Evolutionary conservation across 441 rosid genomes (phyloP), one percentile per base, ranked within the genome.

Genomic region (Raphanus hybrid): DNA sequence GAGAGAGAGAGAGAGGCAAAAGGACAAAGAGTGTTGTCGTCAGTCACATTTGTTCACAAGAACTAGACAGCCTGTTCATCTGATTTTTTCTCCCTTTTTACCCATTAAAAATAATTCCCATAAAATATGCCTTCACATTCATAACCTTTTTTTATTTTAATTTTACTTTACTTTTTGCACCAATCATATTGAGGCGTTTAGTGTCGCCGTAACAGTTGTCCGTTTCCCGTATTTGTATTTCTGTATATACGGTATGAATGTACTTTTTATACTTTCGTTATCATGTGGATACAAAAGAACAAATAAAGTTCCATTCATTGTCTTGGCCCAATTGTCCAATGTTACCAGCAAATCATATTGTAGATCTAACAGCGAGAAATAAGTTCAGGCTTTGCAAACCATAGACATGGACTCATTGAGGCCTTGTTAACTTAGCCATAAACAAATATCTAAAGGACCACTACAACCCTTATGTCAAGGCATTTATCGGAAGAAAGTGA

Each of bases 21-120:
- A 80, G 72, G 76, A 70, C 76, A 75, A 67, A 75, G 73, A 75
- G 82, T 70, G 76, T 75, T 80, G 82, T 80, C 76, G 76, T 66
- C 80, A 75, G 79, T 79, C 75, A 52, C 77, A 78, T 78, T 78
- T 78, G 78, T 73, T 74, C 79, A 70, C 82, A 68, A 79, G 23
- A 70, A 64, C 29, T 43, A 75, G 67, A 80, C 80, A 80, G 82
- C 80, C 82, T 80, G 80, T 80, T 79, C 78, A 43, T 79, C 79
- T 79, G 71, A 20, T 75, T 45, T 70, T 75, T 80, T 35, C 39
- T 52, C 32, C 64, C 71, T 74, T 57, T 27, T 48, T 1, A 7
- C 34, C 66, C 54, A 73, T 69, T 35, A 35, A 35, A 54, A 52
- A 59, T 35, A 37, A 16, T 7, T 69, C 62, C 58, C 64, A 75